Conservation (phyloP, 2,329 filamentous ascomycete genomes). For the Fusarium solani-melongenae region DNA sequence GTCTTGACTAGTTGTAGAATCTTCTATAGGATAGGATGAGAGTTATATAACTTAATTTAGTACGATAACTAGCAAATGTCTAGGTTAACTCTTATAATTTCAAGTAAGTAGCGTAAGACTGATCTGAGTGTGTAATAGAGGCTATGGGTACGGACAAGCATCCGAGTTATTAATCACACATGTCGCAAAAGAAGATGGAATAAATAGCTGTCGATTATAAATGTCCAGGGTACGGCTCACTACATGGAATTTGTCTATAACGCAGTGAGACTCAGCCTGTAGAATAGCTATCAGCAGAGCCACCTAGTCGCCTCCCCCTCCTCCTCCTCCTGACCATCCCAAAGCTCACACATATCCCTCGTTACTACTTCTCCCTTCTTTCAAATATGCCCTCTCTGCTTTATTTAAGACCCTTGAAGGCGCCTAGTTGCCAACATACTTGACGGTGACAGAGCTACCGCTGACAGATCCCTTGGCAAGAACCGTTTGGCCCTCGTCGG, state of each 20-base stretch:
- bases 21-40: background rate
- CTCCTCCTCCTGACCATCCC: background rate
- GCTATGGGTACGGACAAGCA: background rate
- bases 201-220: background rate
- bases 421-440: conserved; percentile 8
- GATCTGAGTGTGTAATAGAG: background rate
- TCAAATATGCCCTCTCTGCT: background rate
- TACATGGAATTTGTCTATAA: background rate
- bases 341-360: background rate
- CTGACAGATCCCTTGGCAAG: background rate
- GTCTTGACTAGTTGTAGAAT: background rate
- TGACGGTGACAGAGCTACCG: conserved; percentile 7
- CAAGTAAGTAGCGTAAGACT: background rate
- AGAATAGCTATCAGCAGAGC: background rate
- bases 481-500: conserved; percentile 7
- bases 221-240: background rate
- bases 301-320: background rate
- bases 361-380: background rate
- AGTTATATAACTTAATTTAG: background rate
- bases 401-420: background rate
- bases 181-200: background rate
- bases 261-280: background rate
- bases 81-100: background rate
- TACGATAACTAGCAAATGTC: background rate
- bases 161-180: background rate